Percentiles rank a stretch among this genome's conserved stretches.
phyloP scores from a whole-genome alignment of 192 early-diverging fungal species.

The Backusella luteola region DNA sequence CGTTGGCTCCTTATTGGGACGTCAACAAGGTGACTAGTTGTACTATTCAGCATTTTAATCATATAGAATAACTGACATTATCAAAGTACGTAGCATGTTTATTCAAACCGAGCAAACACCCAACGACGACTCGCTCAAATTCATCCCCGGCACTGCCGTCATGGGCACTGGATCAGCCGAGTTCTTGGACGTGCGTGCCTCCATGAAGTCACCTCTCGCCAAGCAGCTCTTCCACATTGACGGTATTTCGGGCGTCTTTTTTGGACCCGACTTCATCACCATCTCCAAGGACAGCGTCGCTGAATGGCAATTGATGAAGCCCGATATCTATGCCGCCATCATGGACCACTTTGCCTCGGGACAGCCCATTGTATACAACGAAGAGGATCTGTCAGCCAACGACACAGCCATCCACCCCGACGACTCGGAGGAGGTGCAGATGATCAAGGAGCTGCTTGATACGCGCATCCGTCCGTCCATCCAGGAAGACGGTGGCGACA shows the following conservation, averaged over 20 bases:
- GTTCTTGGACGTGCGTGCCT: slow-evolving; percentile 75
- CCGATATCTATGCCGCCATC: slow-evolving; percentile 93
- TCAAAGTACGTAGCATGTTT: slow-evolving; percentile 70
- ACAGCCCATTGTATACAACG: slow-evolving; percentile 67
- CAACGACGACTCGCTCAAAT: slow-evolving; percentile 94
- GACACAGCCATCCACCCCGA: slow-evolving; percentile 71
- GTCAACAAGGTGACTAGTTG: background rate
- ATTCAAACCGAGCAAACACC: slow-evolving; percentile 91
- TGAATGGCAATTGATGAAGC: slow-evolving; percentile 98
- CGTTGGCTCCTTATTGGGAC: slow-evolving; percentile 6
- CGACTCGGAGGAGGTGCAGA: slow-evolving; percentile 91
- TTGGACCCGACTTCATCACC: slow-evolving; percentile 93
- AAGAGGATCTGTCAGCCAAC: slow-evolving; percentile 40
- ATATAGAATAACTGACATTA: background rate
- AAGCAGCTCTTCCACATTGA: slow-evolving; percentile 90
- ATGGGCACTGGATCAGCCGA: slow-evolving; percentile 76
- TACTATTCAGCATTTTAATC: background rate
- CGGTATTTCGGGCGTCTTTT: slow-evolving; percentile 88
- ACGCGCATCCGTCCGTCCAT: slow-evolving; percentile 93
- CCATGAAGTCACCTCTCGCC: slow-evolving; percentile 85
- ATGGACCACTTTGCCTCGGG: slow-evolving; percentile 93
- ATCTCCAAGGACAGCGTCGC: slow-evolving; percentile 85
- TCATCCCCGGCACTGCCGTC: slow-evolving; percentile 90
- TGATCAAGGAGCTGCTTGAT: slow-evolving; percentile 99
- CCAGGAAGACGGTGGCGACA: slow-evolving; percentile 98